These are phyloP conservation scores for Rhytidiadelphus loreus DNA, from an alignment of 225 moss, liverwort and hornwort species.

Conservation along the genomic window DNA sequence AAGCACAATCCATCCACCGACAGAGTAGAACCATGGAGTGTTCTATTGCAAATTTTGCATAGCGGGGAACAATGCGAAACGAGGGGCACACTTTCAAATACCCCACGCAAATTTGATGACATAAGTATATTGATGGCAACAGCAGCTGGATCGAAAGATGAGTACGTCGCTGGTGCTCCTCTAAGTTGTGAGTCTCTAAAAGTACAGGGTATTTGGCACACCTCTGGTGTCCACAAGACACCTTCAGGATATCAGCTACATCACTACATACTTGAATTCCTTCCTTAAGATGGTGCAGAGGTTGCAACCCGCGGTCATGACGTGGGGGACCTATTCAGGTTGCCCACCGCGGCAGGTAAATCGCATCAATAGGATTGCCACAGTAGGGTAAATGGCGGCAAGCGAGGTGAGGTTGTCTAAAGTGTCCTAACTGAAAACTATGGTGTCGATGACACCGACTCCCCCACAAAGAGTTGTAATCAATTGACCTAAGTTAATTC, in stretches of 20 bases:
- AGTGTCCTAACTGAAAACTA: neutral
- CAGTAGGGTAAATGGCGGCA: neutral
- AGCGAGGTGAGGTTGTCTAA: neutral
- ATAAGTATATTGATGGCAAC: neutral
- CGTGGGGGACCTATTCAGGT: neutral
- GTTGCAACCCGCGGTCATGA: neutral
- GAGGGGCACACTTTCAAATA: neutral
- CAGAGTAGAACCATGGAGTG: neutral
- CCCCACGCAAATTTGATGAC: neutral
- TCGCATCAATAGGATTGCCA: neutral
- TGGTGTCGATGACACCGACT: neutral
- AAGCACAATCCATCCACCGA: neutral
- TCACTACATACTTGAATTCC: neutral
- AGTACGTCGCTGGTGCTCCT: neutral
- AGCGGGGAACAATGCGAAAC: neutral
- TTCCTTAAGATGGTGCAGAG: neutral
- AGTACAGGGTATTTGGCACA: constrained; percentile 3
- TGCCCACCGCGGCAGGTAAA: neutral
- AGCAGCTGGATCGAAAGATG: neutral
- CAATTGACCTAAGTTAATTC: constrained; percentile 21
- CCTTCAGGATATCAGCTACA: neutral
- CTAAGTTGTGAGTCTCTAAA: neutral
- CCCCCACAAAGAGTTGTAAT: neutral
- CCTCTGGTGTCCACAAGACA: neutral
- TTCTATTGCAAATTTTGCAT: neutral